These are phyloP conservation scores for Panicum hallii DNA, from an alignment of 202 grass and related monocot genomes.

Conservation along the genomic window DNA sequence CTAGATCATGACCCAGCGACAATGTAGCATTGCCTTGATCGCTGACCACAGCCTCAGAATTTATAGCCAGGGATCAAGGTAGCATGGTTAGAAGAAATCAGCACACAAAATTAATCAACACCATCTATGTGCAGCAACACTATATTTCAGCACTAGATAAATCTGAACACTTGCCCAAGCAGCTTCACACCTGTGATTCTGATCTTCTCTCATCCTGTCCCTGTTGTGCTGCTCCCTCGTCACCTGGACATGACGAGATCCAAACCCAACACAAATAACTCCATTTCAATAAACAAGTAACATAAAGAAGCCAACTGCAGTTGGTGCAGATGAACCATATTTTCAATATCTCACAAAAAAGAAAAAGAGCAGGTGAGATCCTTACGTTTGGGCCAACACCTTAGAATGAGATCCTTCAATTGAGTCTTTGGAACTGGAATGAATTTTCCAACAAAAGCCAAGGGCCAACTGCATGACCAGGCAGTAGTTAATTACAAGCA, in stretches of 20 bases:
- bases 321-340: neutral
- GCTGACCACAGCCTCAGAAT: slow-evolving; percentile 13
- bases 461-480: slow-evolving; percentile 81
- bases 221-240: neutral
- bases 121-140: slow-evolving; percentile 41
- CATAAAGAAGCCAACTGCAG: neutral
- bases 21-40: slow-evolving; percentile 3
- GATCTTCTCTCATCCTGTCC: neutral
- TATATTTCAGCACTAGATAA: slow-evolving; percentile 32
- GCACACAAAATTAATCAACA: slow-evolving; percentile 31
- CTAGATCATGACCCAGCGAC: slow-evolving; percentile 15
- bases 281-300: neutral
- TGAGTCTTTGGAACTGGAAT: slow-evolving; percentile 77
- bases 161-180: slow-evolving; percentile 14
- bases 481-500: slow-evolving; percentile 44
- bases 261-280: neutral
- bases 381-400: slow-evolving; percentile 49
- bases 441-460: slow-evolving; percentile 87
- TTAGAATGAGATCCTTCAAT: slow-evolving; percentile 53
- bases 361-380: slow-evolving; percentile 32
- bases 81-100: slow-evolving; percentile 49
- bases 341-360: slow-evolving; percentile 35
- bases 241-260: slow-evolving; percentile 28
- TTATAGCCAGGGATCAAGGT: slow-evolving; percentile 45
- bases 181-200: slow-evolving; percentile 33